These are phyloP conservation scores for Aspergillus floridensis DNA, from an alignment of 2,329 filamentous ascomycete genomes.

Conservation along the genomic window DNA sequence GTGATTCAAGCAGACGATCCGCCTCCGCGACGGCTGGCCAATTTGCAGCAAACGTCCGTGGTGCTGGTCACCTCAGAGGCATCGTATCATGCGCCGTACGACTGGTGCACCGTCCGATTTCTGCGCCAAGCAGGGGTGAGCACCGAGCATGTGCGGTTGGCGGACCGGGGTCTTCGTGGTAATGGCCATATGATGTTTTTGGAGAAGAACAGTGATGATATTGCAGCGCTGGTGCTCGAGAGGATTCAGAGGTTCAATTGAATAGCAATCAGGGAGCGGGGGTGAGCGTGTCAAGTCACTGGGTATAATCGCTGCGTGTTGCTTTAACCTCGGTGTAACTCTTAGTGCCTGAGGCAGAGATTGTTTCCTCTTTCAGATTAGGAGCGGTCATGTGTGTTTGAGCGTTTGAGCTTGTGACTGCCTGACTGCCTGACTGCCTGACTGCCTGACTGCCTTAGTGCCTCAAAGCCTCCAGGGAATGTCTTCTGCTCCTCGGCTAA, in stretches of 20 bases:
- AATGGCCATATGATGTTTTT: slow-evolving; percentile 53
- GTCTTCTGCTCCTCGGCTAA: too few relatives aligned
- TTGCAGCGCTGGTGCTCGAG: slow-evolving; percentile 13
- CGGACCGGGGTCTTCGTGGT: slow-evolving; percentile 46
- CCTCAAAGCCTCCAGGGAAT: too few relatives aligned
- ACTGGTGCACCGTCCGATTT: slow-evolving; percentile 55
- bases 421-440: too few relatives aligned
- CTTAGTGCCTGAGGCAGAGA: too few relatives aligned
- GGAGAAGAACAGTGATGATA: slow-evolving; percentile 26
- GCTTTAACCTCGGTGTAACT: too few relatives aligned
- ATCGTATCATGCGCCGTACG: slow-evolving; percentile 54
- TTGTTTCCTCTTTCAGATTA: too few relatives aligned
- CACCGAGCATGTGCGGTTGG: slow-evolving; percentile 48
- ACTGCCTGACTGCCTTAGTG: too few relatives aligned
- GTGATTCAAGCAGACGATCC: slow-evolving; percentile 34
- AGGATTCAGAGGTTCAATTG: slow-evolving; percentile 4
- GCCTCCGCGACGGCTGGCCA: slow-evolving; percentile 46
- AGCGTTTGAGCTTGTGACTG: too few relatives aligned
- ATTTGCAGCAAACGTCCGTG: slow-evolving; percentile 50
- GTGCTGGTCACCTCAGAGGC: slow-evolving; percentile 54
- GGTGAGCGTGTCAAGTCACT: too few relatives aligned
- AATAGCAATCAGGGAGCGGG: too few relatives aligned
- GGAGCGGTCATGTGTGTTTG: too few relatives aligned
- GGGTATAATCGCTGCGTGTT: too few relatives aligned
- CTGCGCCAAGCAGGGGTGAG: slow-evolving; percentile 52